Evolutionary conservation across 768 basidiomycete genomes (phyloP), one percentile per base, ranked within the genome.

Genomic region (Boletus pseudopeckii): DNA sequence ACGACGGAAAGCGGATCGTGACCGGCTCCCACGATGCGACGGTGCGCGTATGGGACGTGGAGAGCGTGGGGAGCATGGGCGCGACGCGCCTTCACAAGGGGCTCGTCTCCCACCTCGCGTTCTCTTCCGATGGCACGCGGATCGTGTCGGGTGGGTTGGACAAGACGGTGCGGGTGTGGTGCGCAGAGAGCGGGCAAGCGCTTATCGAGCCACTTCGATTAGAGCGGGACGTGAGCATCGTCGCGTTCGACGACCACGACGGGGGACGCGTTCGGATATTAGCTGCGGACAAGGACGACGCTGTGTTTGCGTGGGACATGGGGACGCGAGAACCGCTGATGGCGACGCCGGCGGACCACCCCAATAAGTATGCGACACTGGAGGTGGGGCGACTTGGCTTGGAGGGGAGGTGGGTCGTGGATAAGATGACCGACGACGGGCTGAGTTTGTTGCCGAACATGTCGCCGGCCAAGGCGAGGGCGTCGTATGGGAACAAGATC

Each of bases 21-120:
- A 72, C 71, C 10, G 62, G 64, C 1, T 64, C 62, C 1, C 33
- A 52, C 1, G 70, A 71, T 14, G 39, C 50, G 39, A 66, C 56
- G 5, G 61, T 72, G 30, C 70, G 68, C 33, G 57, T 71, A 4
- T 72, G 70, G 70, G 67, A 72, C 46, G 43, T 62, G 1, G 62
- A 66, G 43, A 64, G 68, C 11, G 61, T 55, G 4, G 67, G 66
- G 24, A 65, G 64, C 28, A 64, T 72, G 51, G 64, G 54, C 8
- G 58, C 48, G n/a, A 20, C 50, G 8, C 54, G 60, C 0, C 58
- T 64, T 0, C 71, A 72, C 58, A 71, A 59, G 8, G 59, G 61
- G 20, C 64, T 63, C 36, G 70, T 71, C 7, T 47, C 58, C 3
- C n/a, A 53, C 39, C 28, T 71, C 4, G 59, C 65, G 0, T 72